These are phyloP conservation scores for Aspergillus coremiiformis DNA, from an alignment of 495 filamentous ascomycete species.

Conservation along the genomic window DNA sequence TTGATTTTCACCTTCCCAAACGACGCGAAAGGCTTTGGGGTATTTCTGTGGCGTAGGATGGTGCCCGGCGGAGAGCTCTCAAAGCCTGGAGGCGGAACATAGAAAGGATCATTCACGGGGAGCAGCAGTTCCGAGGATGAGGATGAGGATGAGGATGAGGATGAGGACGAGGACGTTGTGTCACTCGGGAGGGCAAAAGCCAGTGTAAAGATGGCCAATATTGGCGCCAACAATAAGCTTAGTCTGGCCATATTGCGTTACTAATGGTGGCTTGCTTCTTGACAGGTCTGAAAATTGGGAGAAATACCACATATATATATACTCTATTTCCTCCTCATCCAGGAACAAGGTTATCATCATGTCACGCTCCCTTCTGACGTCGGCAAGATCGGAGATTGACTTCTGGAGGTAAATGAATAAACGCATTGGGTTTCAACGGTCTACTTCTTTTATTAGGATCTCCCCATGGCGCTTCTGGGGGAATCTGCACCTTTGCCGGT, in stretches of 20 bases:
- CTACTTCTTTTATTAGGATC: no score
- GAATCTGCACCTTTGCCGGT: no score
- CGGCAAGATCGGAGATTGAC: no score
- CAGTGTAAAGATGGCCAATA: neutral
- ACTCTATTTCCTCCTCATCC: neutral
- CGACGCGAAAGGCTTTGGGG: constrained; percentile 19
- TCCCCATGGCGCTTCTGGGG: no score
- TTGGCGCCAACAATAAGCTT: neutral
- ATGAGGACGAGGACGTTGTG: no score
- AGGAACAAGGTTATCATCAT: no score
- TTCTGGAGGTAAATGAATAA: no score
- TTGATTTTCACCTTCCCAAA: constrained; percentile 28
- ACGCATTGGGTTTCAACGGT: no score
- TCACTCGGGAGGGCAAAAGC: neutral
- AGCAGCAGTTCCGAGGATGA: constrained; percentile 7
- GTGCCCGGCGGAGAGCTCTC: constrained; percentile 31
- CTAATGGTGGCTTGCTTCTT: neutral
- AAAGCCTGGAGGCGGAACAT: constrained; percentile 34
- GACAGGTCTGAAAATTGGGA: neutral
- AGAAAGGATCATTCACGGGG: constrained; percentile 37
- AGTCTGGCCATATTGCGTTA: neutral
- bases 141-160: no score
- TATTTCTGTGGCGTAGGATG: constrained; percentile 36
- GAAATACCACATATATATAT: neutral
- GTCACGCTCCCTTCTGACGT: no score